Base-by-base conservation (phyloP, 176 grass and related monocot genomes). In the Oryza meridionalis region DNA sequence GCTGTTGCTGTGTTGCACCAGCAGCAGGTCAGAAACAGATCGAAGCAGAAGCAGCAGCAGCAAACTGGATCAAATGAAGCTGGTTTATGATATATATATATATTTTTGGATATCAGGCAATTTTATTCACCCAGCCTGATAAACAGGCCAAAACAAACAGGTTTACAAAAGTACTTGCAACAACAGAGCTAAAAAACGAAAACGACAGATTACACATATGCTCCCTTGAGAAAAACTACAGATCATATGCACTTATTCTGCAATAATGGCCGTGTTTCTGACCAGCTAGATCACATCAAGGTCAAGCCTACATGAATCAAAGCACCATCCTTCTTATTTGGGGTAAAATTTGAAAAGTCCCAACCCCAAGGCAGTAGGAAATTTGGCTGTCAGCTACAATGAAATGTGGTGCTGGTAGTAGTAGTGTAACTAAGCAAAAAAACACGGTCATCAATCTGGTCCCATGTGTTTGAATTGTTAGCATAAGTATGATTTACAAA, bases 1-100 rank as follows among this genome's bases (percentile, higher is more conserved):
- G 46, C 46, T 81, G 85, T 75, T 31, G 29, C 29, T 31, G 29
- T 31, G 29, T 31, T 81, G 77, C 33, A 59, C 61, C 58, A 44
- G 67, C 24, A 44, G 7, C 37, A 27, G 24, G 24, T 12, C n/a
- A 26, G 8, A 42, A 37, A 21, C 19, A 11, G 66, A 69, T 6
- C 7, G 38, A 40, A 61, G 58, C 53, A 31, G 37, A 38, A 59
- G 42, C 42, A 43, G 42, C 42, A n/a, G 55, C 17, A 59, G 19
- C 58, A 61, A 61, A 62, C 19, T 62, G 9, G 58, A 24, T 24
- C 7, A 62, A 62, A 62, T 62, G n/a, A 22, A 62, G 8, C 9
- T 11, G 9, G n/a, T 4, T 21, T 58, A 8, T 55, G 51, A 21
- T 9, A 31, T 31, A 31, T n/a, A n/a, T n/a, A n/a, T n/a, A 2